A percentile compares a stretch with the other conserved stretches of the same genome.
These are phyloP conservation scores for Fragaria nilgerrensis DNA, from an alignment of 306 rosid genomes.

Conservation along the genomic window DNA sequence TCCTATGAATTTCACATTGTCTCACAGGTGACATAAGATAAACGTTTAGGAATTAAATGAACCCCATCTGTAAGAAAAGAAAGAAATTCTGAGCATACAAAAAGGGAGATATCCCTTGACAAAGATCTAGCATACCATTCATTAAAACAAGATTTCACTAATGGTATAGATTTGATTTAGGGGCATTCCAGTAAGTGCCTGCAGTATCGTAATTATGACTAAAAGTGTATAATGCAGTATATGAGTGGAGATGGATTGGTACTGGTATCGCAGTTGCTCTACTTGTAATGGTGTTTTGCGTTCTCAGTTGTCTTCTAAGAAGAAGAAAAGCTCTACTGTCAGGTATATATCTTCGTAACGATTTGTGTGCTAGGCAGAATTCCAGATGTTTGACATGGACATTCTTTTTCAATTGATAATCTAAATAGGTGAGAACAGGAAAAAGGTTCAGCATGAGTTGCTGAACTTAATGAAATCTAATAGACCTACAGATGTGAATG, in stretches of 20 bases:
- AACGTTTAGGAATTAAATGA: neutral
- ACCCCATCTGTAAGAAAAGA: neutral
- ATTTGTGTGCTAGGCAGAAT: neutral
- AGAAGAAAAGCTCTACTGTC: slow-evolving; percentile 8
- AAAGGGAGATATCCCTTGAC: neutral
- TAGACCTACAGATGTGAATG: neutral
- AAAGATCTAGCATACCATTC: neutral
- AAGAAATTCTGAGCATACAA: neutral
- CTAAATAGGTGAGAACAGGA: neutral
- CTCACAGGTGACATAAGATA: neutral
- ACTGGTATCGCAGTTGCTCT: neutral
- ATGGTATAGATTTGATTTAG: too few relatives aligned
- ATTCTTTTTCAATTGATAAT: neutral
- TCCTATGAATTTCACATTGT: neutral
- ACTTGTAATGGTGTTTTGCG: neutral
- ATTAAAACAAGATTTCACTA: neutral
- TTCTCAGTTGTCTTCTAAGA: neutral
- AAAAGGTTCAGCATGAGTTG: neutral
- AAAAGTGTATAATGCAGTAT: neutral
- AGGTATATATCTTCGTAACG: neutral
- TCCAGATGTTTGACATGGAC: neutral
- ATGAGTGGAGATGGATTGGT: slow-evolving; percentile 22
- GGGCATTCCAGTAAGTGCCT: too few relatives aligned
- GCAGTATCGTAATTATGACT: too few relatives aligned
- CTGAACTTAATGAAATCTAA: neutral